phyloP scores from a whole-genome alignment of 495 filamentous ascomycete species.

The Podospora pseudocomata region DNA sequence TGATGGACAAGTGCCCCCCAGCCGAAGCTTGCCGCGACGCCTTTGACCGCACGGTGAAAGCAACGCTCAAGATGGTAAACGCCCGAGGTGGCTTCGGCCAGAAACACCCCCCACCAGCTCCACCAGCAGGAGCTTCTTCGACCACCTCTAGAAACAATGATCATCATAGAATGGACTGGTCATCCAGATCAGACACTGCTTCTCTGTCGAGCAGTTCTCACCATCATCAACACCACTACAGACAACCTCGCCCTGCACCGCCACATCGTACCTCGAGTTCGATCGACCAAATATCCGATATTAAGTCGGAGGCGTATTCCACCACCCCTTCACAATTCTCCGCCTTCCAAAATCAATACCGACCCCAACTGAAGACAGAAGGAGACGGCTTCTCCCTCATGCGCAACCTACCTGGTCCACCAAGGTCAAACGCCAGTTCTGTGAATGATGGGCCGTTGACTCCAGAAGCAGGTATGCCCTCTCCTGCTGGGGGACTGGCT shows the following conservation, averaged over 20 bases:
- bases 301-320: constrained; percentile 23
- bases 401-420: constrained; percentile 33
- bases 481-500: neutral
- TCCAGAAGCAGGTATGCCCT: constrained; percentile 30
- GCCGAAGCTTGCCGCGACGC: constrained; percentile 80
- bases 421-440: constrained; percentile 34
- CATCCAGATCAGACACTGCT: constrained; percentile 18
- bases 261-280: constrained; percentile 10
- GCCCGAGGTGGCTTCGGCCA: constrained; percentile 76
- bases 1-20: constrained; percentile 42
- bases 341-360: constrained; percentile 28
- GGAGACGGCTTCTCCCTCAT: constrained; percentile 37
- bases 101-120: constrained; percentile 11
- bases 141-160: constrained; percentile 17
- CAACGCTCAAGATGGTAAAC: constrained; percentile 86
- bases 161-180: constrained; percentile 32
- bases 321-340: constrained; percentile 19
- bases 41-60: constrained; percentile 92
- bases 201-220: constrained; percentile 16
- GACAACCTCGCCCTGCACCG: constrained; percentile 5
- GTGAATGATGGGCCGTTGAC: constrained; percentile 27
- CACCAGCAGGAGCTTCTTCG: constrained; percentile 7
- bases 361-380: constrained; percentile 38
- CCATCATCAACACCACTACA: neutral
- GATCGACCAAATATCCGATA: neutral